These are phyloP conservation scores for Annulohypoxylon moriforme DNA, from an alignment of 495 filamentous ascomycete species.

Conservation along the genomic window DNA sequence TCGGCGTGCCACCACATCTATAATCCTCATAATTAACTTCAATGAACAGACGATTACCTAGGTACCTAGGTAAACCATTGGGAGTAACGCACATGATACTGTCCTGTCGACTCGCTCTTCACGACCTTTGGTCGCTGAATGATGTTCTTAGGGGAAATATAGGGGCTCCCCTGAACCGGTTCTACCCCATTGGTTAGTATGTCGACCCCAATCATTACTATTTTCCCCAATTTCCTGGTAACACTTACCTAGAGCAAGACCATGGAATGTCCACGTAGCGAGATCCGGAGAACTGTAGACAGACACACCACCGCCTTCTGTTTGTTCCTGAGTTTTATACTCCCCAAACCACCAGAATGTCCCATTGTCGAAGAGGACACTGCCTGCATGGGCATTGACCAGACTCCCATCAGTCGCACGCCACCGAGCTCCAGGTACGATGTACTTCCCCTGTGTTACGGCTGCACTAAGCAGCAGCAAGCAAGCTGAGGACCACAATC, in stretches of 20 bases:
- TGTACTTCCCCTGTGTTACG: constrained; percentile 50
- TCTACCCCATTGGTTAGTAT: constrained; percentile 32
- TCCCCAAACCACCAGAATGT: constrained; percentile 61
- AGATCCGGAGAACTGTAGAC: constrained; percentile 57
- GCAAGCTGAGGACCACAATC: constrained; percentile 2
- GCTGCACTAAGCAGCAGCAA: constrained; percentile 37
- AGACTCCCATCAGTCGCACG: constrained; percentile 54
- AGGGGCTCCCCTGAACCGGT: constrained; percentile 51
- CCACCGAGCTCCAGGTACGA: constrained; percentile 60
- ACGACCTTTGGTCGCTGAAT: constrained; percentile 61
- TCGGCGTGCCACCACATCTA: constrained; percentile 64
- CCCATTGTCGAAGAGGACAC: constrained; percentile 49
- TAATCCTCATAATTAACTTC: constrained; percentile 21
- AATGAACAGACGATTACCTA: background rate
- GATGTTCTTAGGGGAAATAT: constrained; percentile 52
- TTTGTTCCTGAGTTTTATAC: constrained; percentile 57
- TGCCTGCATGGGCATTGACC: constrained; percentile 59
- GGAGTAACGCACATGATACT: constrained; percentile 52
- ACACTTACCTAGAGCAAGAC: constrained; percentile 51
- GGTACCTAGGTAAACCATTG: no score
- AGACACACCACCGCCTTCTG: constrained; percentile 56
- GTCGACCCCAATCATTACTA: background rate
- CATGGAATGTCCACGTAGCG: constrained; percentile 56
- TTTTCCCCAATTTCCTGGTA: background rate
- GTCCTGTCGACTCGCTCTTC: constrained; percentile 48